These are phyloP conservation scores for Amphirosellinia nigrospora DNA, from an alignment of 495 filamentous ascomycete genomes.

Conservation along the genomic window DNA sequence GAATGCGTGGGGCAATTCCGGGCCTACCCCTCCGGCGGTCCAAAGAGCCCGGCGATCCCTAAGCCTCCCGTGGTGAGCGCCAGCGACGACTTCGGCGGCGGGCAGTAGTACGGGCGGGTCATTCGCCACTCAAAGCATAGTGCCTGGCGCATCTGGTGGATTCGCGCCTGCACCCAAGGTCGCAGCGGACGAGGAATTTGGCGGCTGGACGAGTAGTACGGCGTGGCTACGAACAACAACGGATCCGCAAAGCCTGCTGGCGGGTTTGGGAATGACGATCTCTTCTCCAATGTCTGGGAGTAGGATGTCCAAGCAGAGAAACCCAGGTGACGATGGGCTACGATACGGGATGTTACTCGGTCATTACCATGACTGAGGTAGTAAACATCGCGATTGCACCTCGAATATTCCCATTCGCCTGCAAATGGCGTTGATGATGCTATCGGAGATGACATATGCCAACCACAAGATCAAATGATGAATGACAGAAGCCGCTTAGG, in stretches of 20 bases:
- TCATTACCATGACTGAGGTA: not conserved
- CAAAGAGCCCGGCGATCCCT: slow-evolving; percentile 34
- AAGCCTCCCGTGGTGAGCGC: slow-evolving; percentile 8
- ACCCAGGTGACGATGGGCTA: not conserved
- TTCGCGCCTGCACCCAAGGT: slow-evolving; percentile 67
- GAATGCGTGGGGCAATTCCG: slow-evolving; percentile 62
- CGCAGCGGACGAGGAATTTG: slow-evolving; percentile 88
- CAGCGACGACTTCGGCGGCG: slow-evolving; percentile 70
- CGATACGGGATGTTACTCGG: not conserved
- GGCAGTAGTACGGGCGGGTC: slow-evolving; percentile 65
- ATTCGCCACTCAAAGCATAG: slow-evolving; percentile 59
- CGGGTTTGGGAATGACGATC: slow-evolving; percentile 77
- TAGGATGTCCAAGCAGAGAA: slow-evolving; percentile 41
- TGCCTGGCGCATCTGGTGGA: slow-evolving; percentile 57
- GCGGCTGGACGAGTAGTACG: slow-evolving; percentile 83
- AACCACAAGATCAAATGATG: slow-evolving; percentile 6
- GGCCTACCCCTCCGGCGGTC: slow-evolving; percentile 42
- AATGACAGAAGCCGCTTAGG: not conserved
- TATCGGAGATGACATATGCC: not conserved
- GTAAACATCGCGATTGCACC: not conserved
- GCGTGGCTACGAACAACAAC: slow-evolving; percentile 44
- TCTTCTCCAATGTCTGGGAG: slow-evolving; percentile 95
- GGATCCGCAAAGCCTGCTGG: slow-evolving; percentile 43
- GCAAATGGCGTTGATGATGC: not conserved
- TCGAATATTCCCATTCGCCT: not conserved